Evolutionary conservation across 192 early-diverging fungal species (phyloP).

Genomic region (Linnemannia elongata): DNA sequence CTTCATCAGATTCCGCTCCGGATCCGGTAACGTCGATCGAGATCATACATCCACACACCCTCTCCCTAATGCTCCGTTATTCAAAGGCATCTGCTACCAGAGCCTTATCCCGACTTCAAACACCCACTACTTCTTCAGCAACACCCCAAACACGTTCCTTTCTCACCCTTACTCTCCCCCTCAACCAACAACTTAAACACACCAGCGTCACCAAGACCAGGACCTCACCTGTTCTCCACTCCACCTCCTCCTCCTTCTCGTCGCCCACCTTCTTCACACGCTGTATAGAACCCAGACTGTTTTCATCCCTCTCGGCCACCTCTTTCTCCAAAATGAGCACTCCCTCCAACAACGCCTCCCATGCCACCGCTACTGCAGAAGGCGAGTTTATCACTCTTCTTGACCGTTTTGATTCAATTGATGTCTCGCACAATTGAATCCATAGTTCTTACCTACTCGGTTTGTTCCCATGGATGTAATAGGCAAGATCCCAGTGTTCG

Average conservation of each 20-base stretch:
- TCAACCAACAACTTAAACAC: background rate
- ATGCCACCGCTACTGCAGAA: background rate
- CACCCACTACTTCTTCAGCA: background rate
- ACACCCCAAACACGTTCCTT: background rate
- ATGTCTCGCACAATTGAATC: background rate
- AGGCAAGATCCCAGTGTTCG: slow-evolving; percentile 67
- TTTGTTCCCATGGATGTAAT: background rate
- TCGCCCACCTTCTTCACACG: background rate
- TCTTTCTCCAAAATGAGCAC: background rate
- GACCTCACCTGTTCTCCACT: slow-evolving; percentile 1
- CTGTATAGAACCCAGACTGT: slow-evolving; percentile 9
- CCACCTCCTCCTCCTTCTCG: background rate
- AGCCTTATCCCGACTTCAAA: background rate
- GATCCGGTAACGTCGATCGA: background rate
- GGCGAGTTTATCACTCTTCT: background rate
- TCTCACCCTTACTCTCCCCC: background rate
- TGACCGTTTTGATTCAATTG: background rate
- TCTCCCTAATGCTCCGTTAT: background rate
- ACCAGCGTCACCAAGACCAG: background rate
- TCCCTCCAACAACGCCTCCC: background rate
- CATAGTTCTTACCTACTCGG: background rate
- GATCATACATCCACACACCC: background rate
- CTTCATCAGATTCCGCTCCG: background rate
- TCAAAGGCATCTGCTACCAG: background rate
- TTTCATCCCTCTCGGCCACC: slow-evolving; percentile 2